A percentile compares a stretch with the other conserved stretches of the same genome.
These are phyloP conservation scores for Penicillium sp. DNA, from an alignment of 2,329 filamentous ascomycete species.

Conservation along the genomic window DNA sequence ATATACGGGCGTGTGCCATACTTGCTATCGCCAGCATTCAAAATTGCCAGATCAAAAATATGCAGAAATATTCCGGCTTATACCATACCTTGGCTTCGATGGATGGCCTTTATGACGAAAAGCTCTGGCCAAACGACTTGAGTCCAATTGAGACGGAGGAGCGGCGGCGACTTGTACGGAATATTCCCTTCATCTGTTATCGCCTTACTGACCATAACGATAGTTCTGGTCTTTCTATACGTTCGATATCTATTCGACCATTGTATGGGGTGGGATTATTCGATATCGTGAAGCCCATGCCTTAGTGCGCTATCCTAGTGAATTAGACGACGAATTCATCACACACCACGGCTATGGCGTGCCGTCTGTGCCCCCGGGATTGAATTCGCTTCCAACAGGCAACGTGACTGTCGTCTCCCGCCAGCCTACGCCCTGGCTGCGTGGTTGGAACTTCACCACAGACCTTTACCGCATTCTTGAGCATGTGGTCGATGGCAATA, in stretches of 20 bases:
- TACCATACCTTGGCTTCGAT: conserved; percentile 53
- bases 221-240: conserved; percentile 60
- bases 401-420: conserved; percentile 12
- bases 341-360: conserved; percentile 29
- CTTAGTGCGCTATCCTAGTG: conserved; percentile 51
- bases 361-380: conserved; percentile 17
- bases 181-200: neutral
- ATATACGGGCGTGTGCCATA: conserved; percentile 49
- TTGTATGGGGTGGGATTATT: conserved; percentile 53
- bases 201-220: neutral
- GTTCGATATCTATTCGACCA: conserved; percentile 55
- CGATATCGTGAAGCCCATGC: conserved; percentile 48
- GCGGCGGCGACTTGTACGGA: conserved; percentile 47
- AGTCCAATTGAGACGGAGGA: conserved; percentile 50
- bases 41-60: conserved; percentile 49
- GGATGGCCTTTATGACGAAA: conserved; percentile 54
- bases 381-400: conserved; percentile 2
- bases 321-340: conserved; percentile 50
- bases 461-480: conserved; percentile 59
- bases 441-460: conserved; percentile 59
- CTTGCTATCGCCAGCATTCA: conserved; percentile 54
- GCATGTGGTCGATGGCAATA: conserved; percentile 42
- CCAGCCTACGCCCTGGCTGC: conserved; percentile 46
- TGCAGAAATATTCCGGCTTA: conserved; percentile 53
- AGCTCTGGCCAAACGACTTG: conserved; percentile 51